A percentile compares a stretch with the other conserved stretches of the same genome.
Evolutionary conservation across 257 asterid genomes (phyloP).

Genomic region (Forsythia viridissima): DNA sequence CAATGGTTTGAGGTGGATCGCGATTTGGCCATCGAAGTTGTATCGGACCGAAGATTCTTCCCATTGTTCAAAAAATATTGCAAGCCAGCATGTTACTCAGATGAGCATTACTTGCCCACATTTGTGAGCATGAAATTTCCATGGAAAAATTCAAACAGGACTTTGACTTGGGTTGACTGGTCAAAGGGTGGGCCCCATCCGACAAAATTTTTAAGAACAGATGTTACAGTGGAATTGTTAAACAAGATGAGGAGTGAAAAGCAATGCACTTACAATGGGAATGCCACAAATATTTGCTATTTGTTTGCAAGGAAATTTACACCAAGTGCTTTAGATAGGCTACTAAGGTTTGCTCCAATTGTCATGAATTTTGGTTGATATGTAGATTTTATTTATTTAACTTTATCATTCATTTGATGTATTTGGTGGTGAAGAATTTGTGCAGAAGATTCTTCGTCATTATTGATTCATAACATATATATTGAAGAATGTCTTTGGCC

Average conservation of each 20-base stretch:
- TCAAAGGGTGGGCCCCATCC: slow-evolving; percentile 82
- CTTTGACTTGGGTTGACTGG: slow-evolving; percentile 94
- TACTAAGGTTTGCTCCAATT: slow-evolving; percentile 55
- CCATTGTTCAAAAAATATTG: slow-evolving; percentile 44
- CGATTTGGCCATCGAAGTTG: slow-evolving; percentile 45
- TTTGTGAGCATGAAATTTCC: slow-evolving; percentile 42
- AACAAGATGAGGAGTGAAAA: slow-evolving; percentile 37
- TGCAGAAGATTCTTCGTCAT: neutral
- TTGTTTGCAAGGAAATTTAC: slow-evolving; percentile 81
- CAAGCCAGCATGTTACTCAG: slow-evolving; percentile 68
- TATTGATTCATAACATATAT: neutral
- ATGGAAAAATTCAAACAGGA: slow-evolving; percentile 47
- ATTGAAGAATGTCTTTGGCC: neutral
- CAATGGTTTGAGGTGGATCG: slow-evolving; percentile 75
- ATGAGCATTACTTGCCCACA: slow-evolving; percentile 79
- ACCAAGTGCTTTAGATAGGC: slow-evolving; percentile 47
- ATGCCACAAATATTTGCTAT: slow-evolving; percentile 44
- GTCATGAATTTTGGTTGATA: slow-evolving; percentile 36
- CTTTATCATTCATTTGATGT: neutral
- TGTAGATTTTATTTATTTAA: neutral
- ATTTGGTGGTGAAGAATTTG: neutral
- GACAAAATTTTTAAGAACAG: slow-evolving; percentile 35
- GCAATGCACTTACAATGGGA: slow-evolving; percentile 57
- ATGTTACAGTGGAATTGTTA: slow-evolving; percentile 43
- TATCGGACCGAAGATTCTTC: slow-evolving; percentile 39